Base-by-base conservation (phyloP, 2,329 filamentous ascomycete genomes). In the Amauroascus niger region DNA sequence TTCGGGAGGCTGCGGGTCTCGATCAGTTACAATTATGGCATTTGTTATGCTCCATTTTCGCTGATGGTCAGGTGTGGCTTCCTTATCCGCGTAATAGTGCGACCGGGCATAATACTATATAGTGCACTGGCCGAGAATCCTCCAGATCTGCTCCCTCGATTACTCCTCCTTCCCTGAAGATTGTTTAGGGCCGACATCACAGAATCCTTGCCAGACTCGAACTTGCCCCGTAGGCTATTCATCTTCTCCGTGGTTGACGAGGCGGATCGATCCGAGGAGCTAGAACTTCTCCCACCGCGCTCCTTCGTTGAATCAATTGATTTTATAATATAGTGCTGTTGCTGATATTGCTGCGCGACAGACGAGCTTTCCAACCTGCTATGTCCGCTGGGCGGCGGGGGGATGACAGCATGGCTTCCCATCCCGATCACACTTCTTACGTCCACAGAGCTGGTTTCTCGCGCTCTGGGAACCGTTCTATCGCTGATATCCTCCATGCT, bases 171-270 rank as follows among this genome's bases (percentile, higher is more conserved):
- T 18, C 24, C 26, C 4, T 44, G 43, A 24, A 53, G 16, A 35
- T 49, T 53, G 44, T 35, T 53, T 3, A 53, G 14, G 13, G 44
- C 51, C 33, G 43, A 48, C 26, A 47, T 53, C 11, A 53, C 51
- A 6, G 51, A 53, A 1, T 53, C 51, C n/a, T 35, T 40, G 20
- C 51, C 28, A 30, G 44, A 48, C 24, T 49, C 51, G 8, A 53
- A 16, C 26, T 28, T 53, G 9, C 13, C 28, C 16, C 45, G 33
- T 18, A 49, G 32, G 9, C 44, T 9, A 14, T 24, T n/a, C 28
- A 43, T 11, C 20, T 33, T 53, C 9, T 53, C 51, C 13, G 33
- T 24, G 5, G 24, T 18, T 7, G 51, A 53, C 1, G 45, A 41
- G 3, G 45, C n/a, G 4, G 51, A 53, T 22, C 49, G 30, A 8